Percentiles rank a stretch among this genome's conserved stretches.
Evolutionary conservation across 176 grass and related monocot species (phyloP).

Genomic region (Stipa capillata): DNA sequence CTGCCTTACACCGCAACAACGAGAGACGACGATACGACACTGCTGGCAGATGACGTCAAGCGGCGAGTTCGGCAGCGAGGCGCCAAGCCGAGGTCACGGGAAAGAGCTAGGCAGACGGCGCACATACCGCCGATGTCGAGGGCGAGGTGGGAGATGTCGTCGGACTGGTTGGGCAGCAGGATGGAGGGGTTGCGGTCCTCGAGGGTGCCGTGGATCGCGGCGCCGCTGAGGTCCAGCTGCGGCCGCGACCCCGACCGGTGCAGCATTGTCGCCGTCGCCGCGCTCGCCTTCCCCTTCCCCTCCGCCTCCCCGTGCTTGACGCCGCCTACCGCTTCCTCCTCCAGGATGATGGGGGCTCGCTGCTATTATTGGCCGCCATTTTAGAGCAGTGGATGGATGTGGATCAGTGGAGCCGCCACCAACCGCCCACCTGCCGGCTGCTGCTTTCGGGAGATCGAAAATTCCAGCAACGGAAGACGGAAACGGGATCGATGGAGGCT

Average conservation of each 20-base stretch:
- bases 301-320: constrained; percentile 19
- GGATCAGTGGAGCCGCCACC: constrained; percentile 36
- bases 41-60: background rate
- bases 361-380: constrained; percentile 52
- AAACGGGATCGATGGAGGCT: background rate
- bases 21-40: background rate
- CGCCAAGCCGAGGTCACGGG: background rate
- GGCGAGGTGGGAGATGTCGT: constrained; percentile 94
- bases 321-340: background rate
- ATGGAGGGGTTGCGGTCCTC: constrained; percentile 86
- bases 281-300: background rate
- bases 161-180: constrained; percentile 92
- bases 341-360: constrained; percentile 23
- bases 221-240: constrained; percentile 87
- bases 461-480: background rate
- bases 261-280: constrained; percentile 23
- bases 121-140: constrained; percentile 85
- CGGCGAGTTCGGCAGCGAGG: background rate
- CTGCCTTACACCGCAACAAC: too few species aligned
- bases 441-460: constrained; percentile 33
- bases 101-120: background rate
- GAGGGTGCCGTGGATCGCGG: constrained; percentile 82
- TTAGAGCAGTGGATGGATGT: constrained; percentile 7
- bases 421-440: constrained; percentile 35
- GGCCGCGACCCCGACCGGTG: constrained; percentile 74